phyloP scores from a whole-genome alignment of 2,329 filamentous ascomycete species.

The Oidium heveae region DNA sequence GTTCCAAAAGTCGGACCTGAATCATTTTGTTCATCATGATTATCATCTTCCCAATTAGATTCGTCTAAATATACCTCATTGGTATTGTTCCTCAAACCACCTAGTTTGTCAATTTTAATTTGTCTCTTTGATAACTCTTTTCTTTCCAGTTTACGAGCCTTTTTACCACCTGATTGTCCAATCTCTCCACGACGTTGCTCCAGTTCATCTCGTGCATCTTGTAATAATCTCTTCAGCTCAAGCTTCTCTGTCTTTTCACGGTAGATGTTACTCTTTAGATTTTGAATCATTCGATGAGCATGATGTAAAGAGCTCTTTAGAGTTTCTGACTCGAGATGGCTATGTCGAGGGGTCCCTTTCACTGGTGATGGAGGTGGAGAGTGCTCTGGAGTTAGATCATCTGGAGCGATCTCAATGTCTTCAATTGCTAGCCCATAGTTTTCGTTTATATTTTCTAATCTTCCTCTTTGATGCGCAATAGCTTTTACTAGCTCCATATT shows the following conservation, averaged over 20 bases:
- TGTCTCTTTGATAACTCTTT: slow-evolving; percentile 52
- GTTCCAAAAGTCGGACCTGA: slow-evolving; percentile 23
- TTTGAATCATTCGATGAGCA: slow-evolving; percentile 90
- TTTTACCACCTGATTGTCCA: slow-evolving; percentile 24
- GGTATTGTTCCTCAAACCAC: slow-evolving; percentile 43
- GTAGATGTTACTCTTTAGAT: slow-evolving; percentile 80
- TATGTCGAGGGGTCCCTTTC: slow-evolving; percentile 76
- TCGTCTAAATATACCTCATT: slow-evolving; percentile 65
- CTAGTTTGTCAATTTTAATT: slow-evolving; percentile 44
- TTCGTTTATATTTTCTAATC: slow-evolving; percentile 37
- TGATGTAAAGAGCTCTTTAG: slow-evolving; percentile 83
- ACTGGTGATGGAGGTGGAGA: slow-evolving; percentile 76
- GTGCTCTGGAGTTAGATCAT: slow-evolving; percentile 58
- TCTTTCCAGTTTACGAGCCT: slow-evolving; percentile 35
- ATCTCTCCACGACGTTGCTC: slow-evolving; percentile 35
- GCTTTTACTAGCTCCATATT: slow-evolving; percentile 79
- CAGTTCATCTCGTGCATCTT: slow-evolving; percentile 82
- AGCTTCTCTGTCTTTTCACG: slow-evolving; percentile 97
- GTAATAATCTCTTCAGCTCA: slow-evolving; percentile 79
- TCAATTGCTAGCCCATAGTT: slow-evolving; percentile 33
- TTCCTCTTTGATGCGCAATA: slow-evolving; percentile 46
- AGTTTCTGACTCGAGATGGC: slow-evolving; percentile 83
- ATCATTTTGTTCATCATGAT: slow-evolving; percentile 21
- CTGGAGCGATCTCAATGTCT: slow-evolving; percentile 36
- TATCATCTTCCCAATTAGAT: slow-evolving; percentile 70